Evolutionary conservation across 305 asterid species (phyloP), one percentile per base, ranked within the genome.

Genomic region (Salvia sclarea): DNA sequence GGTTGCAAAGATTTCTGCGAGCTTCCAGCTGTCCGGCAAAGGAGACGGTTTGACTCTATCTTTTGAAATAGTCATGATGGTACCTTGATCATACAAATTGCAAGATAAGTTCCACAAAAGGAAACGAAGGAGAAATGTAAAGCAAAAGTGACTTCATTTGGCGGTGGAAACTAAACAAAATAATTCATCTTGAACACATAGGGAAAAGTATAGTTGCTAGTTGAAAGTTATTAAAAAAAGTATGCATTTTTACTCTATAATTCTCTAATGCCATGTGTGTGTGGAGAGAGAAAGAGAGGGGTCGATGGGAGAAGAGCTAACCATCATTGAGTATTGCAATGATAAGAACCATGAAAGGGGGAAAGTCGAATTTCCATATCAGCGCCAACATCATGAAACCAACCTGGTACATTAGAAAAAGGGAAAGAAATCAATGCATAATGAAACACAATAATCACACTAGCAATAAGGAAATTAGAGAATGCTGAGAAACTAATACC

Each of bases 341-440:
- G 79, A 89, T 89, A 75, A 89, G 96, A 79, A 89, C 96, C 96
- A 89, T n/a, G n/a, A n/a, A n/a, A n/a, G n/a, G n/a, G n/a, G n/a
- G n/a, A n/a, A n/a, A n/a, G n/a, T n/a, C n/a, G 63, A 89, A 89
- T 30, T 87, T 16, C 96, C 96, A 89, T 50, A 89, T 89, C 82
- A 89, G 75, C 2, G 96, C 96, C 56, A 89, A 79, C 76, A 85
- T 69, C 96, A 89, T 89, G 78, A 89, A 89, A 54, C 96, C 96
- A 43, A 89, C 84, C 96, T 89, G 90, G 60, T 77, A 72, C 73
- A 49, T 64, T 22, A 35, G 7, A 52, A 64, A 43, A 52, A 69
- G 60, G 43, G 54, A 54, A 48, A 52, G 49, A 31, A 31, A 71
- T 61, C 66, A 72, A 43, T 21, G n/a, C 47, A 60, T 62, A 57